These are phyloP conservation scores for Rhizophagus clarus DNA, from an alignment of 192 early-diverging fungal species.

Conservation along the genomic window DNA sequence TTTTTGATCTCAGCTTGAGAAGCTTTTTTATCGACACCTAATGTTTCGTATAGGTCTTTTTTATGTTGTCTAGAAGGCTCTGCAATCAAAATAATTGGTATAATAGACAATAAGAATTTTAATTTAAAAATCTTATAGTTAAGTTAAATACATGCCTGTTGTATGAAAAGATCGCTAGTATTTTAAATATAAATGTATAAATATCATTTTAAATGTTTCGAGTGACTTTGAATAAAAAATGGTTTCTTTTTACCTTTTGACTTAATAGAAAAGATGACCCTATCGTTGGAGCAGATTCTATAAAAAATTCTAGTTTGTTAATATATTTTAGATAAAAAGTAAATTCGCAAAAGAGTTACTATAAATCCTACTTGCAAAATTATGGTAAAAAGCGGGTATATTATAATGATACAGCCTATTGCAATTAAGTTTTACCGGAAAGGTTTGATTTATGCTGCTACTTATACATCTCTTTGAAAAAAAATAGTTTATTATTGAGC, in stretches of 20 bases:
- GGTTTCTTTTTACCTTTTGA: background rate
- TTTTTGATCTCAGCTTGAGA: slow-evolving; percentile 92
- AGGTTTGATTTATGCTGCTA: background rate
- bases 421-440: background rate
- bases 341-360: background rate
- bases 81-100: background rate
- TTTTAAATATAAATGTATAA: background rate
- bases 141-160: background rate
- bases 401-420: background rate
- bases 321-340: background rate
- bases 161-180: slow-evolving; percentile 24
- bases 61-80: slow-evolving; percentile 37
- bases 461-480: background rate
- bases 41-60: slow-evolving; percentile 81
- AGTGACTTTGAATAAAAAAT: background rate
- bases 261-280: background rate
- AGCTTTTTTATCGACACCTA: slow-evolving; percentile 81
- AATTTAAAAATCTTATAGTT: background rate
- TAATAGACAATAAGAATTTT: background rate
- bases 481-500: background rate
- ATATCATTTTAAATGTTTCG: background rate
- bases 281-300: background rate
- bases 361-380: slow-evolving; percentile 11
- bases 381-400: background rate
- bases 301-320: background rate